Percentiles rank a stretch among this genome's conserved stretches.
Evolutionary conservation across 352 stramenopile species (phyloP).

Genomic region (Phytophthora hibernalis): DNA sequence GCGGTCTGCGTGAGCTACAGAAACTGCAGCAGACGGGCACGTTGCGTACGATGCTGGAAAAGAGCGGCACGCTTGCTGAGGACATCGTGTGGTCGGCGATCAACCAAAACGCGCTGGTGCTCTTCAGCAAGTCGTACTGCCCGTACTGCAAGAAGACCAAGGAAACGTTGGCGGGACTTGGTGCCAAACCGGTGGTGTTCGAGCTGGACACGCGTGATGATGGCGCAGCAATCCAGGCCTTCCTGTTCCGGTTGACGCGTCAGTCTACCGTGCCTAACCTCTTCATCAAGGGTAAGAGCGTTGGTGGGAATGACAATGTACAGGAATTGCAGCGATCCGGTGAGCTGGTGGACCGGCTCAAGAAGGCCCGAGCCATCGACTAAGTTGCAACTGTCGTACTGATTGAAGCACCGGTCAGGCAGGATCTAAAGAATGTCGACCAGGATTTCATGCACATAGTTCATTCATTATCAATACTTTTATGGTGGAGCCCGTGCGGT

Average conservation of each 20-base stretch:
- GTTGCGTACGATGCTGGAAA: slow-evolving; percentile 89
- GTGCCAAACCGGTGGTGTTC: slow-evolving; percentile 73
- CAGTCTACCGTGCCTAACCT: slow-evolving; percentile 98
- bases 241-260: slow-evolving; percentile 92
- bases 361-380: slow-evolving; percentile 62
- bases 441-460: not conserved
- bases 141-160: slow-evolving; percentile 90
- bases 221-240: slow-evolving; percentile 92
- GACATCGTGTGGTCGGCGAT: slow-evolving; percentile 78
- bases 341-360: slow-evolving; percentile 91
- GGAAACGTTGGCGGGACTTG: slow-evolving; percentile 63
- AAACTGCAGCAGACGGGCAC: slow-evolving; percentile 82
- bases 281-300: slow-evolving; percentile 96
- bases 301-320: slow-evolving; percentile 96
- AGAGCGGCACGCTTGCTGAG: slow-evolving; percentile 71
- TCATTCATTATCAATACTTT: no score
- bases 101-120: slow-evolving; percentile 72
- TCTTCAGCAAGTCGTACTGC: slow-evolving; percentile 90
- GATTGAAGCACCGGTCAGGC: slow-evolving; percentile 5
- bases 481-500: no score
- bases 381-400: slow-evolving; percentile 23
- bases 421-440: slow-evolving; percentile 18
- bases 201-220: slow-evolving; percentile 87
- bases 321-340: slow-evolving; percentile 86
- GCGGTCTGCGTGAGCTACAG: slow-evolving; percentile 94